Conservation (phyloP, 345 rosid species). For the Raphanus raphanistrum region DNA sequence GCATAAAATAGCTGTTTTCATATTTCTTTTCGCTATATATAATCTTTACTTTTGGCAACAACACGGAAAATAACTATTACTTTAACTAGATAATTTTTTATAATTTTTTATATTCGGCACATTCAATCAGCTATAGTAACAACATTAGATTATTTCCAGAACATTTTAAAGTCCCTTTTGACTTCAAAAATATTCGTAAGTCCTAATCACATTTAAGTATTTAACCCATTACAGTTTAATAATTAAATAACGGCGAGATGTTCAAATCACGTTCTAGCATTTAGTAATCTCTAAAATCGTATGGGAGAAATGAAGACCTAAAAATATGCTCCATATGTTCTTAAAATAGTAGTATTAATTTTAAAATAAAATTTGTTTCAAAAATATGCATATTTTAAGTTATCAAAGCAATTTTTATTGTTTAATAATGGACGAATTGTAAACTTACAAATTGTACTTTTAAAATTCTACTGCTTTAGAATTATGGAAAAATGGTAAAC, state of each 20-base stretch:
- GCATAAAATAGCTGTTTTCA: background rate
- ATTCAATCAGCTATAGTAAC: conserved; percentile 8
- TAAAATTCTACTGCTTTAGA: too few relatives aligned
- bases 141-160: background rate
- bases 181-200: conserved; percentile 11
- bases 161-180: conserved; percentile 3
- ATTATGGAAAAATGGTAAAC: too few relatives aligned
- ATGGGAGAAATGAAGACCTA: background rate
- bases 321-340: background rate
- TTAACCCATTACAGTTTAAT: background rate
- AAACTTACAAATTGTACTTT: too few relatives aligned
- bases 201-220: background rate
- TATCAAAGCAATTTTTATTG: too few relatives aligned
- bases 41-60: background rate
- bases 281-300: background rate
- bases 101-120: conserved; percentile 17
- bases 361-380: too few relatives aligned
- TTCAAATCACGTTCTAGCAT: background rate
- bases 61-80: background rate
- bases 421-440: too few relatives aligned
- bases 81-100: conserved; percentile 14
- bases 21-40: background rate
- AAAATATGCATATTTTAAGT: too few relatives aligned
- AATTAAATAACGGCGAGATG: background rate
- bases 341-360: too few relatives aligned